Evolutionary conservation across 177 flowering plant genomes (phyloP).

Genomic region (Vitis hybrid): DNA sequence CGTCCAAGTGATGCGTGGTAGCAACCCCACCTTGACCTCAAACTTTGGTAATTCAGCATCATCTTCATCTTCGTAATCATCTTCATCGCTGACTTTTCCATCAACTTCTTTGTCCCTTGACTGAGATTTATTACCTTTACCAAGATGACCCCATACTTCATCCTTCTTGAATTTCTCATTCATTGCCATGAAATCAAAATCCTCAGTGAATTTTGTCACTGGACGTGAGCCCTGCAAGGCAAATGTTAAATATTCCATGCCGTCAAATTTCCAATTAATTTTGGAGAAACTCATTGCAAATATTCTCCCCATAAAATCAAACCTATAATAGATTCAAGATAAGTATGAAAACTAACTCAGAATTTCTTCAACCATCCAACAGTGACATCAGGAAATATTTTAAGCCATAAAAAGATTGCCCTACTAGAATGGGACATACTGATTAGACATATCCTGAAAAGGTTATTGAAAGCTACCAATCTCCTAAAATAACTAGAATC

Average conservation of each 20-base stretch:
- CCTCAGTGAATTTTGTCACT: slow-evolving; percentile 52
- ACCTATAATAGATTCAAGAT: neutral
- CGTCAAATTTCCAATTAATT: neutral
- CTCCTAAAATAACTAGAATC: neutral
- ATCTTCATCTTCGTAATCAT: slow-evolving; percentile 22
- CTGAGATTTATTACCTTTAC: slow-evolving; percentile 47
- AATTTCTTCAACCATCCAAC: neutral
- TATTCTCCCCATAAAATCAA: neutral
- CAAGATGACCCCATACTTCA: slow-evolving; percentile 95
- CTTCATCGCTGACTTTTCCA: slow-evolving; percentile 38
- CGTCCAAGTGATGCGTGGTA: neutral
- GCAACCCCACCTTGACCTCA: slow-evolving; percentile 31
- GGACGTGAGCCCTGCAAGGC: slow-evolving; percentile 35
- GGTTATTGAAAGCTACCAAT: neutral
- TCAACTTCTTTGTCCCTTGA: slow-evolving; percentile 35
- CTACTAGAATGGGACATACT: neutral
- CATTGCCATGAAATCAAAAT: slow-evolving; percentile 90
- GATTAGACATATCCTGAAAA: neutral
- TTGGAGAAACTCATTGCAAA: neutral
- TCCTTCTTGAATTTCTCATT: slow-evolving; percentile 94
- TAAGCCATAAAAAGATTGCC: neutral
- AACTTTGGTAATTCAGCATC: slow-evolving; percentile 16
- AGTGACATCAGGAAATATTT: neutral
- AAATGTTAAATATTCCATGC: slow-evolving; percentile 28
- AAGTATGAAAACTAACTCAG: neutral